Conservation (phyloP, 495 filamentous ascomycete species). For the Penicillium lagena region DNA sequence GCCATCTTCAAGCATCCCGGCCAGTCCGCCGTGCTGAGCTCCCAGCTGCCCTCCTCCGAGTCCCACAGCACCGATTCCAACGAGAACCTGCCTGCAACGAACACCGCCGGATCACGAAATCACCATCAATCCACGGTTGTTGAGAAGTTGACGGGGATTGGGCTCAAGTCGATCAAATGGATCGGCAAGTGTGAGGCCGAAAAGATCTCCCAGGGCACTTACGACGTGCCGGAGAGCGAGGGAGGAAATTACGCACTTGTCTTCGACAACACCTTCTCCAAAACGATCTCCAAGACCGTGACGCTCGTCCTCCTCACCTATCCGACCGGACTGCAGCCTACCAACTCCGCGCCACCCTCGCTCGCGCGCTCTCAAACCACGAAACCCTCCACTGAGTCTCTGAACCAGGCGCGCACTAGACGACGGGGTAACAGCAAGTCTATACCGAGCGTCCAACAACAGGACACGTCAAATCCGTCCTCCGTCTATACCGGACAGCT, state of each 20-base stretch:
- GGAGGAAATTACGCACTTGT: slow-evolving; percentile 94
- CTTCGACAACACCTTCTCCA: slow-evolving; percentile 98
- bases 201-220: slow-evolving; percentile 87
- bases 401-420: slow-evolving; percentile 17
- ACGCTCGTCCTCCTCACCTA: slow-evolving; percentile 94
- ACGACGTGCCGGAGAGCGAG: slow-evolving; percentile 63
- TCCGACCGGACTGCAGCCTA: slow-evolving; percentile 75
- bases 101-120: slow-evolving; percentile 23
- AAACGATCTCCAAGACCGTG: slow-evolving; percentile 86
- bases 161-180: slow-evolving; percentile 83
- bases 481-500: slow-evolving; percentile 69
- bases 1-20: slow-evolving; percentile 96
- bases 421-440: slow-evolving; percentile 29
- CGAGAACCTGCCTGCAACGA: slow-evolving; percentile 31
- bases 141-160: slow-evolving; percentile 78
- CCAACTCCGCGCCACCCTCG: slow-evolving; percentile 33
- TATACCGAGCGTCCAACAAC: slow-evolving; percentile 19
- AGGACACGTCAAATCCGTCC: slow-evolving; percentile 15
- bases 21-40: slow-evolving; percentile 44
- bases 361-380: slow-evolving; percentile 34
- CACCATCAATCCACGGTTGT: slow-evolving; percentile 55
- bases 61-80: slow-evolving; percentile 38
- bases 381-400: slow-evolving; percentile 23
- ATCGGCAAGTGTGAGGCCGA: slow-evolving; percentile 92
- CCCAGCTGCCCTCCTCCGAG: slow-evolving; percentile 35